phyloP scores from a whole-genome alignment of 371 early-diverging fungal genomes.

The Mortierella sp. region DNA sequence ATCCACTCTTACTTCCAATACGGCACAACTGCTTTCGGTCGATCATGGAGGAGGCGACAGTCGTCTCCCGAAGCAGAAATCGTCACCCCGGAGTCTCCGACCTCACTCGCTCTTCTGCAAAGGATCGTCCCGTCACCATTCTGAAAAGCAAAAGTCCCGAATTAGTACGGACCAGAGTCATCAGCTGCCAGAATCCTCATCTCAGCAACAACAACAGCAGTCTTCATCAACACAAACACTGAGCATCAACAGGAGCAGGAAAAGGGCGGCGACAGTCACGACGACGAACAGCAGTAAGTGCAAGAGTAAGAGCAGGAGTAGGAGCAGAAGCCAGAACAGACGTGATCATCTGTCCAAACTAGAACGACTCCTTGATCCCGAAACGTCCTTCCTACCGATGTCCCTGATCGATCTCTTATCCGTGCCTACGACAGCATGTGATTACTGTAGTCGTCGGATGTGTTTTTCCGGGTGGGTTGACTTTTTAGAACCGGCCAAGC shows the following conservation, averaged over 20 bases:
- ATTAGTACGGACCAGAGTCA: not conserved
- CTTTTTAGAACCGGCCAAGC: constrained; percentile 44
- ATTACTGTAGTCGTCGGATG: constrained; percentile 43
- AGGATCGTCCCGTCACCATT: constrained; percentile 9
- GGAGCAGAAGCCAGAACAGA: constrained; percentile 7
- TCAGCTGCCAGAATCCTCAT: not conserved
- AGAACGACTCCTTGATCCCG: constrained; percentile 34
- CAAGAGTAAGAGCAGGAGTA: not conserved
- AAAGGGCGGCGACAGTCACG: no score
- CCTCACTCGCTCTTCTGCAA: constrained; percentile 17
- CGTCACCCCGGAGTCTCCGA: constrained; percentile 19
- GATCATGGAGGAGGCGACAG: not conserved
- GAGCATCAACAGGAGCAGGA: no score
- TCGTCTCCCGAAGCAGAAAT: not conserved
- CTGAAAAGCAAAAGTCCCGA: not conserved
- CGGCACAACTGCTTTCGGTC: not conserved
- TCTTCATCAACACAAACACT: no score
- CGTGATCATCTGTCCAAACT: constrained; percentile 11
- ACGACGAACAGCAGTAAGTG: no score
- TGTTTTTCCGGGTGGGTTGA: constrained; percentile 49
- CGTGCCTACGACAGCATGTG: constrained; percentile 31
- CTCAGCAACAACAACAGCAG: constrained; percentile 2
- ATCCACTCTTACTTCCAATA: constrained; percentile 1
- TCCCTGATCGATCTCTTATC: constrained; percentile 29
- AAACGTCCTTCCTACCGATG: constrained; percentile 28